Percentiles rank a stretch among this genome's conserved stretches.
These are phyloP conservation scores for Betula pendula DNA, from an alignment of 306 rosid genomes.

Conservation along the genomic window DNA sequence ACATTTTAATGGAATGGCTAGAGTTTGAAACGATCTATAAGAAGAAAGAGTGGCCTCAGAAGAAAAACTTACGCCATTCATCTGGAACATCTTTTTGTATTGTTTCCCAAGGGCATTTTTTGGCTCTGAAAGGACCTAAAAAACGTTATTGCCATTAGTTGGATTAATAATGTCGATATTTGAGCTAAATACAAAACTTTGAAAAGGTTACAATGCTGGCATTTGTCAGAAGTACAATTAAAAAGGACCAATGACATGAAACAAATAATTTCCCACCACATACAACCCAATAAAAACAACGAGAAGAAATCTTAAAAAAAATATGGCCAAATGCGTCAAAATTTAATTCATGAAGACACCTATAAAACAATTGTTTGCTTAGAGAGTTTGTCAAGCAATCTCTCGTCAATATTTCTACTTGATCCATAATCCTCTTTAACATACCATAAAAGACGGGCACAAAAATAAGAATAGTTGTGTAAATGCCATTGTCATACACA, in stretches of 20 bases:
- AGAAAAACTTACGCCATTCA: slow-evolving; percentile 78
- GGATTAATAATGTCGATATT: neutral
- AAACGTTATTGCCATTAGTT: slow-evolving; percentile 23
- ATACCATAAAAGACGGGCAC: slow-evolving; percentile 18
- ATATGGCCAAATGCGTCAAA: slow-evolving; percentile 8
- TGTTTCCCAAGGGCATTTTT: slow-evolving; percentile 98
- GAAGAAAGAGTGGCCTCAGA: slow-evolving; percentile 2
- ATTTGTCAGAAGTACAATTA: slow-evolving; percentile 4
- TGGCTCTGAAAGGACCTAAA: slow-evolving; percentile 88
- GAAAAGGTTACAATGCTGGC: neutral
- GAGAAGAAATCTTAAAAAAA: neutral
- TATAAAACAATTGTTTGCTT: neutral
- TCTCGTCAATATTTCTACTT: slow-evolving; percentile 8
- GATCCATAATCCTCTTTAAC: slow-evolving; percentile 18
- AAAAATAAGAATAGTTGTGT: neutral
- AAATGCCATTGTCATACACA: slow-evolving; percentile 3
- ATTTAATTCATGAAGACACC: slow-evolving; percentile 4
- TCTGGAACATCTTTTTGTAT: slow-evolving; percentile 85
- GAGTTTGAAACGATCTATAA: neutral
- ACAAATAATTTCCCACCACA: neutral
- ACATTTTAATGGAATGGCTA: slow-evolving; percentile 6
- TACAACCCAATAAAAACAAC: slow-evolving; percentile 11
- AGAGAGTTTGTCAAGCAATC: neutral
- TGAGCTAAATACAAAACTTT: slow-evolving; percentile 10
- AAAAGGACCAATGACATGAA: slow-evolving; percentile 3